Conservation (phyloP, 495 filamentous ascomycete genomes). For the Aspergillus heteromorphus region DNA sequence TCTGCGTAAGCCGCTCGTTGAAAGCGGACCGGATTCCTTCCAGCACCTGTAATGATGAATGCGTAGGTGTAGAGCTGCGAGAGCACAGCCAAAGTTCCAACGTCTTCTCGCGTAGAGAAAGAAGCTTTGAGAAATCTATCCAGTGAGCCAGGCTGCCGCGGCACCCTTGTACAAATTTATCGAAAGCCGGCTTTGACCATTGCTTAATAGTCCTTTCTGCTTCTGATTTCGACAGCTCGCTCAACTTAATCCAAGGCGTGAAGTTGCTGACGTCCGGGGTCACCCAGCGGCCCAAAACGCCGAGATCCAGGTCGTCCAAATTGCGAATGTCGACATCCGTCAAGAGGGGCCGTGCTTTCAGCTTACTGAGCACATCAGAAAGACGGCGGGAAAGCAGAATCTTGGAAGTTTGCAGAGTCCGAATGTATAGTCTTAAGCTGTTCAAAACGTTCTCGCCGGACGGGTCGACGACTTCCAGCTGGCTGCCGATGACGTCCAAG, state of each 20-base stretch:
- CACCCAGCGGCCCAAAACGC: constrained; percentile 76
- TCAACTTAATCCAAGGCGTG: constrained; percentile 83
- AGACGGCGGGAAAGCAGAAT: constrained; percentile 66
- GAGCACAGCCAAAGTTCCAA: constrained; percentile 68
- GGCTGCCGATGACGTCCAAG: constrained; percentile 55
- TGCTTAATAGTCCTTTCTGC: constrained; percentile 58
- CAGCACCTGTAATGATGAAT: constrained; percentile 54
- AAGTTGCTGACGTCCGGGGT: constrained; percentile 79
- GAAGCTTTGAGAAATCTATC: constrained; percentile 58
- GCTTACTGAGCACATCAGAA: constrained; percentile 58
- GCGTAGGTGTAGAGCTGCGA: constrained; percentile 35
- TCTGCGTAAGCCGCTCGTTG: constrained; percentile 54
- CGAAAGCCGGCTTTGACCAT: constrained; percentile 72
- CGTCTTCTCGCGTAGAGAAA: constrained; percentile 62
- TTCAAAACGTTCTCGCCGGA: constrained; percentile 48
- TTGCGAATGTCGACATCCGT: constrained; percentile 58
- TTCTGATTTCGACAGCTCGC: constrained; percentile 63
- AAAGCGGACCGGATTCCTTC: constrained; percentile 63
- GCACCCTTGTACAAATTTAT: constrained; percentile 55
- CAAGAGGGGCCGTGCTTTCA: constrained; percentile 67
- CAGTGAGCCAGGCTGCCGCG: constrained; percentile 49
- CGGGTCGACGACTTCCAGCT: constrained; percentile 38
- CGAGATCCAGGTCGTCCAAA: constrained; percentile 70
- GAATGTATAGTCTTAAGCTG: constrained; percentile 65
- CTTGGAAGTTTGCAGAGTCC: constrained; percentile 73